Conservation (phyloP, 2,329 filamentous ascomycete genomes). For the Ciborinia camelliae region DNA sequence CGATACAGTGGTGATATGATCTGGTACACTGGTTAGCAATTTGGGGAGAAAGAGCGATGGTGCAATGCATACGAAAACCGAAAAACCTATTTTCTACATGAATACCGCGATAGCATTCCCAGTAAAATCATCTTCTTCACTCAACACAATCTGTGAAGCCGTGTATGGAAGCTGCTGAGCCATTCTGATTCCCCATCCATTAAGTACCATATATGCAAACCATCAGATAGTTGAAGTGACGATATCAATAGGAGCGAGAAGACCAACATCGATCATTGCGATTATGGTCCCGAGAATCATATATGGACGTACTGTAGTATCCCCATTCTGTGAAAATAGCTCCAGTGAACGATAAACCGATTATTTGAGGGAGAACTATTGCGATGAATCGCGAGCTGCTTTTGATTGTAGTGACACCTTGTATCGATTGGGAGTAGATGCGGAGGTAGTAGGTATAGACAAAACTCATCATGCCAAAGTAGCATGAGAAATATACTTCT, state of each 20-base stretch:
- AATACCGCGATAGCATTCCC: constrained; percentile 15
- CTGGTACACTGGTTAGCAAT: constrained; percentile 1
- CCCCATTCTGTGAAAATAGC: constrained; percentile 8
- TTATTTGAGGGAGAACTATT: constrained; percentile 3
- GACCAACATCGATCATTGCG: constrained; percentile 4
- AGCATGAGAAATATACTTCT: constrained; percentile 34
- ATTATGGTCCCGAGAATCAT: constrained; percentile 35
- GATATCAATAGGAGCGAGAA: constrained; percentile 35
- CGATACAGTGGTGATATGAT: background rate
- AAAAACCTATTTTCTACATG: constrained; percentile 7
- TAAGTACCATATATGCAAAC: constrained; percentile 50
- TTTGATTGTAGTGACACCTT: constrained; percentile 23
- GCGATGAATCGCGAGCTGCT: constrained; percentile 6
- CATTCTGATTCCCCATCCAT: constrained; percentile 45
- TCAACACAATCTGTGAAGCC: constrained; percentile 46
- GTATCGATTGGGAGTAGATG: constrained; percentile 39
- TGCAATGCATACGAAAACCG: constrained; percentile 8
- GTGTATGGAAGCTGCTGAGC: constrained; percentile 49
- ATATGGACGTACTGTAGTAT: constrained; percentile 18
- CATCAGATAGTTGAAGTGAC: constrained; percentile 45
- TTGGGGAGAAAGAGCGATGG: constrained; percentile 15
- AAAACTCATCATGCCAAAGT: constrained; percentile 26
- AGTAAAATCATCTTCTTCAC: constrained; percentile 5
- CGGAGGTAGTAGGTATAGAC: constrained; percentile 37
- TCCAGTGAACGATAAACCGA: constrained; percentile 1